Base-by-base conservation (phyloP, 1,139 yeast genomes). In the Nakaseomyces delphensis region DNA sequence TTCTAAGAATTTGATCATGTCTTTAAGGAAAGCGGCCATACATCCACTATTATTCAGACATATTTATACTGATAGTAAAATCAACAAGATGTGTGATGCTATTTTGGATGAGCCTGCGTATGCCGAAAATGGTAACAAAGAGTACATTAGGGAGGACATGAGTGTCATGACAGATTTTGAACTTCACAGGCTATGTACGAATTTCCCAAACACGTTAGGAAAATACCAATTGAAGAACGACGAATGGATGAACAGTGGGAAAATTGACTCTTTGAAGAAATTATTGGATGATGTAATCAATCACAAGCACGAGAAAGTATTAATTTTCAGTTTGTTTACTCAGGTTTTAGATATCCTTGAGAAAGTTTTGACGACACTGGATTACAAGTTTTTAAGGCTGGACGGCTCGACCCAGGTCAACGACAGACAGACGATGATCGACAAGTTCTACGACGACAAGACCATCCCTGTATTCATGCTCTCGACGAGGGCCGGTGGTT, bases 401-500 rank as follows among this genome's bases (percentile, higher is more conserved):
- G 99, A 91, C 58, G 99, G 99, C n/a, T 74, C 74, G 41, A 91
- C 99, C 0, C 74, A 87, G 4, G 99, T 91, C 42, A 96, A 91
- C 48, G 79, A 84, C 31, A 76, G 99, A 57, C 99, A 91, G 62
- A 89, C 85, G 47, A 69, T 91, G 54, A 91, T 91, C 53, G 97
- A 89, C 65, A 77, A 77, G 52, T 91, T 85, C 59, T 82, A 87
- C 59, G 89, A 83, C 20, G 95, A 89, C 50, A 74, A 74, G 0
- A 72, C 79, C 3, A 84, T 91, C 49, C 93, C 95, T 0, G 83
- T 91, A 4, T 91, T 91, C 56, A 69, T 91, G 43, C 69, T 91
- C 36, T 84, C 96, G 8, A 91, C 99, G 3, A 86, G 85, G 59
- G 98, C 98, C 0, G 99, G 98, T 56, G 98, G 98, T 1, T 91